Evolutionary conservation across 2,329 filamentous ascomycete genomes (phyloP), one percentile per base, ranked within the genome.

Genomic region (Pseudopyrenochaeta lycopersici): DNA sequence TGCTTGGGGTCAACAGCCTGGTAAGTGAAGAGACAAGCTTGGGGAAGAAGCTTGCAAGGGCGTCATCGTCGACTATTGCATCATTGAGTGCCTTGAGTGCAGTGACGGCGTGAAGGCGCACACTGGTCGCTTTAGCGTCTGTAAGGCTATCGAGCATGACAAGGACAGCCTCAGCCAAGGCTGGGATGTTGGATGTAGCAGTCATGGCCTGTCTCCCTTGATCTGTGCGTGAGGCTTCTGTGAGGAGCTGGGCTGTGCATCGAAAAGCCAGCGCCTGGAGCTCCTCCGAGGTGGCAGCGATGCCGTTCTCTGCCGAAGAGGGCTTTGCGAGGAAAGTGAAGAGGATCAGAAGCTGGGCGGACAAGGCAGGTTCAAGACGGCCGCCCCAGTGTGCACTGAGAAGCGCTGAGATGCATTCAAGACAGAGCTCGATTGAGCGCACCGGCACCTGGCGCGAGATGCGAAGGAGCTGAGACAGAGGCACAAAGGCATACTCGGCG

Each of bases 401-500:
- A 23, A 99, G 82, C 14, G 92, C 78, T 10, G 85, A 83, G 30
- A 97, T 80, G 63, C 90, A 94, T 71, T 87, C 86, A 40, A 97
- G 81, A 27, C 89, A 88, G 38, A 90, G 77, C 72, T 99, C 95
- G 7, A 95, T 78, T 35, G 91, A 80, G 31, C 84, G 84, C 41
- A 90, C 84, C 1, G 93, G 88, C 48, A 93, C 86, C 42, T 84
- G 82, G 58, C 90, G 85, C 62, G 91, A 89, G 58, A 88, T 84
- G 53, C 91, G 88, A 66, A 99, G 88, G 33, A 98, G 86, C 64
- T 95, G 90, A 0, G 91, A 92, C 0, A 99, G 80, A 0, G 95
- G 95, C 58, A 97, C 97, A 80, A 98, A 98, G 68, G 90, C 85
- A 80, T 98, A 99, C 78, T 97, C 93, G 12, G 93, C 92, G 15